Evolutionary conservation across 768 basidiomycete species (phyloP).

Genomic region (Phanerochaete carnosa): DNA sequence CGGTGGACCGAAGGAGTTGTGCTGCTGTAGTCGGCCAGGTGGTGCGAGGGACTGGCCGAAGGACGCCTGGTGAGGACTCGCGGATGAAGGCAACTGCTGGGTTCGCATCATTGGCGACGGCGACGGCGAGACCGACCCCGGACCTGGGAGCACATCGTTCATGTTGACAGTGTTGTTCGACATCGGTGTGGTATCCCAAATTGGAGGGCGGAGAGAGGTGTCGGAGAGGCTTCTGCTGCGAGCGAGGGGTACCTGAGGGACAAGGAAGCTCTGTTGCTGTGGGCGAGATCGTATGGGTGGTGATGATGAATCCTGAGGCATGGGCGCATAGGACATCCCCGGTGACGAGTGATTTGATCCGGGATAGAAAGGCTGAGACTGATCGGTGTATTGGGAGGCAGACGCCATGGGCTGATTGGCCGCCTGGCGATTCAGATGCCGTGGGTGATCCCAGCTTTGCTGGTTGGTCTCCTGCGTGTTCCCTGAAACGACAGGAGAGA

Average conservation of each 20-base stretch:
- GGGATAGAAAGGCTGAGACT: constrained; percentile 12
- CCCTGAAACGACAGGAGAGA: constrained; percentile 4
- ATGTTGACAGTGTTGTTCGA: constrained; percentile 36
- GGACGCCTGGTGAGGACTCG: constrained; percentile 22
- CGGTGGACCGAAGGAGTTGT: constrained; percentile 14
- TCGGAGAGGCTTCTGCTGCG: constrained; percentile 62
- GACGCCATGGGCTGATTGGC: constrained; percentile 10
- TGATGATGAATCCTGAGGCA: constrained; percentile 6
- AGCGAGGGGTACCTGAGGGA: constrained; percentile 30
- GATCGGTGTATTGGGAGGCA: constrained; percentile 11
- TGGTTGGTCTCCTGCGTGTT: constrained; percentile 4
- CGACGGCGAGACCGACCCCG: constrained; percentile 17
- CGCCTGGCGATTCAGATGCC: constrained; percentile 2
- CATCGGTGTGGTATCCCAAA: constrained; percentile 45
- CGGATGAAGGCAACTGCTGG: constrained; percentile 23
- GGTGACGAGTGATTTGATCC: constrained; percentile 15
- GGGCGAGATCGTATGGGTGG: not conserved
- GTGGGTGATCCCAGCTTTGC: constrained; percentile 10
- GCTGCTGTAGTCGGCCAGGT: constrained; percentile 9
- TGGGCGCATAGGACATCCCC: constrained; percentile 16
- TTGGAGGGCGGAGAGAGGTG: constrained; percentile 49
- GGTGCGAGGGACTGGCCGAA: constrained; percentile 17
- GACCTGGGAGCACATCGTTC: constrained; percentile 37
- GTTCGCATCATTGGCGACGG: constrained; percentile 11
- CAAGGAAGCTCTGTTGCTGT: constrained; percentile 22